Evolutionary conservation across 768 basidiomycete species (phyloP).

Genomic region (Mycena epipterygia): DNA sequence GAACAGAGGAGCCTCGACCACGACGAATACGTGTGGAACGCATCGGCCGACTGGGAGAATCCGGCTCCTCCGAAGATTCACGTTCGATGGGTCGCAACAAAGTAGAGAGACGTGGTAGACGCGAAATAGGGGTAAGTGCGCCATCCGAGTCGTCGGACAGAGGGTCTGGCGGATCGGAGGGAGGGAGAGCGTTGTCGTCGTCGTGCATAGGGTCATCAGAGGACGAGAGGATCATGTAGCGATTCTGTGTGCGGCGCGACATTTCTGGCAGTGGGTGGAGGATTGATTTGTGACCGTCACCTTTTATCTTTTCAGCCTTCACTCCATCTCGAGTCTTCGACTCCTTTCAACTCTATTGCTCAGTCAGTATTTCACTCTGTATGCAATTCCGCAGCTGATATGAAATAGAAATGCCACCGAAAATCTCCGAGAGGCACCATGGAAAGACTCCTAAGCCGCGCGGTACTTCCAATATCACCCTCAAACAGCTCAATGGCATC

Average conservation of each 20-base stretch:
- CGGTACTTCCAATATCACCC: too few relatives aligned
- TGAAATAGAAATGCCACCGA: neutral
- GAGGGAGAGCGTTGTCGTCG: neutral
- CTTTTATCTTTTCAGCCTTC: neutral
- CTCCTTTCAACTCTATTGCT: too few relatives aligned
- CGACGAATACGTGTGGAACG: neutral
- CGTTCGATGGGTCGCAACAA: neutral
- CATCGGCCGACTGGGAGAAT: neutral
- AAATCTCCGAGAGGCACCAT: neutral
- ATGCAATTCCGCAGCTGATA: too few relatives aligned
- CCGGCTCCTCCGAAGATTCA: neutral
- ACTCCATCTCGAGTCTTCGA: too few relatives aligned
- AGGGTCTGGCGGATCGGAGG: neutral
- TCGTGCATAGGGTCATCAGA: neutral
- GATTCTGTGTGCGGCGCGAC: neutral
- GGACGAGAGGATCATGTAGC: neutral
- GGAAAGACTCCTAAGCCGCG: neutral
- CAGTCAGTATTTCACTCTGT: too few relatives aligned
- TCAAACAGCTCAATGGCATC: neutral
- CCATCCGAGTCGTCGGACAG: neutral
- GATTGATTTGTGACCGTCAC: neutral
- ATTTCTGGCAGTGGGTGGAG: neutral
- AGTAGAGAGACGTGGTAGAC: neutral
- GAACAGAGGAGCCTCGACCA: neutral
- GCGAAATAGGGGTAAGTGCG: neutral